Percentiles rank a stretch among this genome's conserved stretches.
Evolutionary conservation across 2,329 filamentous ascomycete species (phyloP).

Genomic region (Colletotrichum melonis): DNA sequence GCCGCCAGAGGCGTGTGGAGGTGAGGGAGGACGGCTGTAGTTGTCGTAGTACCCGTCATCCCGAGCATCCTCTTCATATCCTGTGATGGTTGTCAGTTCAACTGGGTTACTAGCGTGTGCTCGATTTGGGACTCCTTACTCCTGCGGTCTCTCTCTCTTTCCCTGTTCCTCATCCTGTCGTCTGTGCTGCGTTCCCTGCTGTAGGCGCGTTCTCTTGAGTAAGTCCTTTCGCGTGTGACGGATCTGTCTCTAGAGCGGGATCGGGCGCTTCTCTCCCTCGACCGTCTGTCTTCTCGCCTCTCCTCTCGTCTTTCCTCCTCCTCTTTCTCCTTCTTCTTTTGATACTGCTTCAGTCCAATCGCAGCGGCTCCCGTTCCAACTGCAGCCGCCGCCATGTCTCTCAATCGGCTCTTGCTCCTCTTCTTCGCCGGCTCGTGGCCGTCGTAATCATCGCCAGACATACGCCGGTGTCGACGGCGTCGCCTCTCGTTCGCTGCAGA

Average conservation of each 20-base stretch:
- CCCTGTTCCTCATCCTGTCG: slow-evolving; percentile 38
- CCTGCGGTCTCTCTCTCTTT: slow-evolving; percentile 46
- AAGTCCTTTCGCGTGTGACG: slow-evolving; percentile 15
- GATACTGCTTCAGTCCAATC: slow-evolving; percentile 71
- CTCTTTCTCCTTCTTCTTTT: slow-evolving; percentile 59
- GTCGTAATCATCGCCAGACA: slow-evolving; percentile 45
- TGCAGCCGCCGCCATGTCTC: slow-evolving; percentile 66
- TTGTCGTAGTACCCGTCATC: slow-evolving; percentile 50
- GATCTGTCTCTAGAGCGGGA: slow-evolving; percentile 28
- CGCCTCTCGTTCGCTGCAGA: slow-evolving; percentile 59
- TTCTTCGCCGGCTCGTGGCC: slow-evolving; percentile 52
- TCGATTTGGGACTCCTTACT: slow-evolving; percentile 39
- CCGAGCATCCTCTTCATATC: slow-evolving; percentile 49
- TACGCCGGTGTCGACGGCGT: slow-evolving; percentile 51
- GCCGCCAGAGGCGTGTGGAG: slow-evolving; percentile 63
- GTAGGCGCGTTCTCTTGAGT: slow-evolving; percentile 22
- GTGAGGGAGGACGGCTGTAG: slow-evolving; percentile 54
- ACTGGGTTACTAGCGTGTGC: background rate
- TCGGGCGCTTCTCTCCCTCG: slow-evolving; percentile 28
- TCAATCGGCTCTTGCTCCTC: slow-evolving; percentile 65
- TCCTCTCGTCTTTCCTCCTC: slow-evolving; percentile 14
- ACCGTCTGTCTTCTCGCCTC: slow-evolving; percentile 32
- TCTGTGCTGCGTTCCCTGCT: slow-evolving; percentile 41
- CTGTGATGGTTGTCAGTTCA: slow-evolving; percentile 41
- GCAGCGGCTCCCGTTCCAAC: slow-evolving; percentile 70